These are phyloP conservation scores for Funneliformis caledonium DNA, from an alignment of 371 early-diverging fungal genomes.

Conservation along the genomic window DNA sequence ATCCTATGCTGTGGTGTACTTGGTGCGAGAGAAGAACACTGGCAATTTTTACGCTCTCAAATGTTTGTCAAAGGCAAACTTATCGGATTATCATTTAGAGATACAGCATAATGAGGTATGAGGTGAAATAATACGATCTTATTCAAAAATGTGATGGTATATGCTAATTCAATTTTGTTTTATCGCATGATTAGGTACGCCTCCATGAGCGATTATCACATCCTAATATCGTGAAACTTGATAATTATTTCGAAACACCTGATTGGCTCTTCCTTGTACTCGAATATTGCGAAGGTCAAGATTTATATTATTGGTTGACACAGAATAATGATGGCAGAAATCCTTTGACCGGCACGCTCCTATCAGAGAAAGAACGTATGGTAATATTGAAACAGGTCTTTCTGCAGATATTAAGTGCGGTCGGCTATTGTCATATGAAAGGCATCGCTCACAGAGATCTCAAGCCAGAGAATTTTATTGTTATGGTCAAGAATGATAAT, in stretches of 20 bases:
- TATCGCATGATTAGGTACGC: slow-evolving; percentile 34
- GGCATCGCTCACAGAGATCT: slow-evolving; percentile 89
- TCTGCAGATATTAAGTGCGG: slow-evolving; percentile 82
- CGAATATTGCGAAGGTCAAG: slow-evolving; percentile 78
- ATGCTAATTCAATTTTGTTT: not conserved
- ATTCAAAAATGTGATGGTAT: not conserved
- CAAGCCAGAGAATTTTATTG: slow-evolving; percentile 91
- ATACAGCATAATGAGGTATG: slow-evolving; percentile 61
- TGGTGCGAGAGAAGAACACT: slow-evolving; percentile 58
- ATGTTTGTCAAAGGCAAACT: slow-evolving; percentile 61
- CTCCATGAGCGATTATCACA: slow-evolving; percentile 54
- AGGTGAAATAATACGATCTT: not conserved
- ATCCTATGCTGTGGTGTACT: slow-evolving; percentile 74
- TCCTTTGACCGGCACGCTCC: slow-evolving; percentile 57
- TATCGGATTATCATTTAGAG: slow-evolving; percentile 60
- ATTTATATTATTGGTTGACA: slow-evolving; percentile 80
- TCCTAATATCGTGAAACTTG: slow-evolving; percentile 69
- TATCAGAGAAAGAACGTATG: slow-evolving; percentile 60
- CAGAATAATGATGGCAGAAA: slow-evolving; percentile 59
- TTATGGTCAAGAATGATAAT: slow-evolving; percentile 47
- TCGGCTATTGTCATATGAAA: slow-evolving; percentile 76
- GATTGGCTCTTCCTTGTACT: slow-evolving; percentile 76
- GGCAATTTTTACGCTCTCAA: slow-evolving; percentile 65
- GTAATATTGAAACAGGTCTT: slow-evolving; percentile 73
- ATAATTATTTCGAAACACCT: slow-evolving; percentile 70